These are phyloP conservation scores for Micractinium sp. DNA, from an alignment of 139 green algal species.

Conservation along the genomic window DNA sequence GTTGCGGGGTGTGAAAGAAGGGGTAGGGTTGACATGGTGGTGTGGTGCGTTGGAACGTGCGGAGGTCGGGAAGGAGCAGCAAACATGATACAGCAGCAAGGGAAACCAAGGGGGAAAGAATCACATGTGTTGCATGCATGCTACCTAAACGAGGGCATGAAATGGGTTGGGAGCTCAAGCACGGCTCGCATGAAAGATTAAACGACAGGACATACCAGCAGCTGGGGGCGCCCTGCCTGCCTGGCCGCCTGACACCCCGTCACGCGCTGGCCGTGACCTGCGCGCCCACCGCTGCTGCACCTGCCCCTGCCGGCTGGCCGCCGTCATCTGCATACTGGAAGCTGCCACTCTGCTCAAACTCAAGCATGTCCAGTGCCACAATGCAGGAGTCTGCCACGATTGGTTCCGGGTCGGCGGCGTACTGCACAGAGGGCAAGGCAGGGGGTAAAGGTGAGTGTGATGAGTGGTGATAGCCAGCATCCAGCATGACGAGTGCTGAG, in stretches of 20 bases:
- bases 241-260: background rate
- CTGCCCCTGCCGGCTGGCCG: background rate
- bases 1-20: no score
- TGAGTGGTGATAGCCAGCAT: no score
- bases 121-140: no score
- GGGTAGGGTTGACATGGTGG: no score
- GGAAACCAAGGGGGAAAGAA: background rate
- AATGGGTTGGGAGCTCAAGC: background rate
- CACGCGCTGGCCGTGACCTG: background rate
- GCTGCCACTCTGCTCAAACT: slow-evolving; percentile 78
- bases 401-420: slow-evolving; percentile 77
- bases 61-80: no score
- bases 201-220: background rate
- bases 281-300: background rate
- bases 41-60: background rate
- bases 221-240: no score
- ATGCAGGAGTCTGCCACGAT: slow-evolving; percentile 96
- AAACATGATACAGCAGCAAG: background rate
- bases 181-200: background rate
- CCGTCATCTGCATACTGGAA: slow-evolving; percentile 85
- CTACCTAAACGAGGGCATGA: background rate
- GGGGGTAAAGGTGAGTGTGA: background rate
- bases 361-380: slow-evolving; percentile 96
- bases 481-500: no score
- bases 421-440: slow-evolving; percentile 35